phyloP scores from a whole-genome alignment of 2,329 filamentous ascomycete species.

The Ceratocystis smalleyi region DNA sequence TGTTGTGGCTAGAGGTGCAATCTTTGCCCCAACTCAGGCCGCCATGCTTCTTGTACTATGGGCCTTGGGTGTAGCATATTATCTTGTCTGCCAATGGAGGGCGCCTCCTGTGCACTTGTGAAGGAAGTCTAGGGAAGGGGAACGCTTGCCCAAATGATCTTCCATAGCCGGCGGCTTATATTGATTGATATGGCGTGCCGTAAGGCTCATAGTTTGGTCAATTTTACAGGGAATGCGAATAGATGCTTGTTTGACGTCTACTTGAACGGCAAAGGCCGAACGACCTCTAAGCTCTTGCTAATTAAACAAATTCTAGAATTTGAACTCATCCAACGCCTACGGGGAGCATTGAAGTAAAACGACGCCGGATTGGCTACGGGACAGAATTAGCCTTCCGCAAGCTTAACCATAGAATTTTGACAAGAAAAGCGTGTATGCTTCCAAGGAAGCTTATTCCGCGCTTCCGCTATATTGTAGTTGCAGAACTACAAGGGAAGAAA shows the following conservation, averaged over 20 bases:
- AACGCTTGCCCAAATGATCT: background rate
- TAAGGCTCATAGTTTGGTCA: too few species aligned
- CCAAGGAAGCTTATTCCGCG: too few species aligned
- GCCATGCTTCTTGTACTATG: slow-evolving; percentile 37
- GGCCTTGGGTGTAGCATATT: slow-evolving; percentile 26
- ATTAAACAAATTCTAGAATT: background rate
- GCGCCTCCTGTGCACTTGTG: background rate
- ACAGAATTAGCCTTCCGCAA: background rate
- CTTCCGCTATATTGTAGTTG: too few species aligned
- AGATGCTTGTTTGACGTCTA: background rate
- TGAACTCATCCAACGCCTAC: background rate
- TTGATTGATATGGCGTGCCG: too few species aligned
- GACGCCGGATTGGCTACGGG: background rate
- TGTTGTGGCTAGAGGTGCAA: slow-evolving; percentile 41
- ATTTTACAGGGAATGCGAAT: too few species aligned
- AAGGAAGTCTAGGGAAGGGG: background rate
- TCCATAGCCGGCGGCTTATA: background rate
- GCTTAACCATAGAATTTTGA: background rate
- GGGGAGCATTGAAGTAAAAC: background rate
- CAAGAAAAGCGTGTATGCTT: background rate
- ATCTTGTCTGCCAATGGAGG: slow-evolving; percentile 27
- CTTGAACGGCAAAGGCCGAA: background rate
- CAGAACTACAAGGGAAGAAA: too few species aligned
- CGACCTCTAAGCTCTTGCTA: background rate
- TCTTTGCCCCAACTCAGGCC: slow-evolving; percentile 41